These are phyloP conservation scores for Microthlaspi erraticum DNA, from an alignment of 345 rosid species.

Conservation along the genomic window DNA sequence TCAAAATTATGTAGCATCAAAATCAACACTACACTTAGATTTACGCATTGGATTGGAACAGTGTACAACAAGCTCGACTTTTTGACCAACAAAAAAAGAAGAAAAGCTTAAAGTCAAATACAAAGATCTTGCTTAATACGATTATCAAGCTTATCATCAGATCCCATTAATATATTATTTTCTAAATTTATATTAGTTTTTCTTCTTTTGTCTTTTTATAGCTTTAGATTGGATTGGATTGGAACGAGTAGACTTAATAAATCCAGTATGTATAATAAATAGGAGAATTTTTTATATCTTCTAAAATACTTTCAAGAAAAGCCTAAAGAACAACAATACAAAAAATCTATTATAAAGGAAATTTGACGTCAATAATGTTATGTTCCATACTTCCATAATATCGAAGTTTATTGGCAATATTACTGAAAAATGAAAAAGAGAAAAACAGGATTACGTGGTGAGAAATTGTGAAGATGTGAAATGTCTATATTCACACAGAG, in stretches of 20 bases:
- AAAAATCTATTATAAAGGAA: background rate
- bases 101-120: slow-evolving; percentile 12
- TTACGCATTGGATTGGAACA: slow-evolving; percentile 38
- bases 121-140: slow-evolving; percentile 24
- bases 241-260: background rate
- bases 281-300: background rate
- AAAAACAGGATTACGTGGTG: too few species aligned
- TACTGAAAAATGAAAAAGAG: background rate
- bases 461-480: slow-evolving; percentile 36
- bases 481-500: slow-evolving; percentile 41
- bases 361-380: slow-evolving; percentile 7
- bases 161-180: background rate
- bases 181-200: background rate
- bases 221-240: background rate
- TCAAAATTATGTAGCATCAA: slow-evolving; percentile 15
- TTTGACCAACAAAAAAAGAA: slow-evolving; percentile 7
- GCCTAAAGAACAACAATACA: background rate
- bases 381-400: background rate
- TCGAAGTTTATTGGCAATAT: background rate
- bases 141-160: slow-evolving; percentile 23
- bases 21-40: slow-evolving; percentile 16
- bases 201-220: slow-evolving; percentile 19
- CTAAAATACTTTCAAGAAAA: background rate
- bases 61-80: slow-evolving; percentile 19
- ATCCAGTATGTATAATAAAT: slow-evolving; percentile 9